Conservation (phyloP, 2,329 filamentous ascomycete species). For the Fusarium hainanense region DNA sequence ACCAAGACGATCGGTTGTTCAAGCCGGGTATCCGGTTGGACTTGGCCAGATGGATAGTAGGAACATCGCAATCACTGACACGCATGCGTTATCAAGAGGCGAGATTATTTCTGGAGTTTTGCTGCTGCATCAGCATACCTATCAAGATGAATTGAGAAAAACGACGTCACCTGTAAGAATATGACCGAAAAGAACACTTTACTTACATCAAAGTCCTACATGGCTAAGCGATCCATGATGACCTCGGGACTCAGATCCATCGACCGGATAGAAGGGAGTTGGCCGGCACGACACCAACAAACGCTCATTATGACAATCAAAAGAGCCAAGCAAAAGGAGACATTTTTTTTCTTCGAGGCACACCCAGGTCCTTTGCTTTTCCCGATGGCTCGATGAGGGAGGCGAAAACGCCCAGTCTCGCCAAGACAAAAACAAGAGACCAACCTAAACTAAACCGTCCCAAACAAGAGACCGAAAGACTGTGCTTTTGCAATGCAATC, state of each 20-base stretch:
- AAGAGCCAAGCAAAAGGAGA: slow-evolving; percentile 26
- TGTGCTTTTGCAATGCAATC: slow-evolving; percentile 1
- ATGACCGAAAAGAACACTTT: background rate
- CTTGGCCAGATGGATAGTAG: background rate
- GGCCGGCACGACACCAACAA: background rate
- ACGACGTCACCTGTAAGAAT: background rate
- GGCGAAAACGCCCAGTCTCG: slow-evolving; percentile 32
- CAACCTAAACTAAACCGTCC: slow-evolving; percentile 2
- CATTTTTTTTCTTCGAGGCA: slow-evolving; percentile 9
- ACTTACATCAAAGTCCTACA: background rate
- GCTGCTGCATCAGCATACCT: background rate
- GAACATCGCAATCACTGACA: background rate
- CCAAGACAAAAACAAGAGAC: slow-evolving; percentile 23
- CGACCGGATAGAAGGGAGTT: slow-evolving; percentile 25
- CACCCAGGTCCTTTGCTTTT: slow-evolving; percentile 4
- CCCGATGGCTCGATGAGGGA: slow-evolving; percentile 17
- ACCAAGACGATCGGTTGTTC: background rate
- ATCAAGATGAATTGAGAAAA: too few species aligned
- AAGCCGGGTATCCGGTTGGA: slow-evolving; percentile 6
- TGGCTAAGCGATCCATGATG: slow-evolving; percentile 16
- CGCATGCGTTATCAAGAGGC: background rate
- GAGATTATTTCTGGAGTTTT: background rate
- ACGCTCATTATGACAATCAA: slow-evolving; percentile 19
- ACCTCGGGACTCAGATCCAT: slow-evolving; percentile 26
- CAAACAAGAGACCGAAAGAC: slow-evolving; percentile 4